phyloP scores from a whole-genome alignment of 192 early-diverging fungal genomes.

The Physocladia obscura region DNA sequence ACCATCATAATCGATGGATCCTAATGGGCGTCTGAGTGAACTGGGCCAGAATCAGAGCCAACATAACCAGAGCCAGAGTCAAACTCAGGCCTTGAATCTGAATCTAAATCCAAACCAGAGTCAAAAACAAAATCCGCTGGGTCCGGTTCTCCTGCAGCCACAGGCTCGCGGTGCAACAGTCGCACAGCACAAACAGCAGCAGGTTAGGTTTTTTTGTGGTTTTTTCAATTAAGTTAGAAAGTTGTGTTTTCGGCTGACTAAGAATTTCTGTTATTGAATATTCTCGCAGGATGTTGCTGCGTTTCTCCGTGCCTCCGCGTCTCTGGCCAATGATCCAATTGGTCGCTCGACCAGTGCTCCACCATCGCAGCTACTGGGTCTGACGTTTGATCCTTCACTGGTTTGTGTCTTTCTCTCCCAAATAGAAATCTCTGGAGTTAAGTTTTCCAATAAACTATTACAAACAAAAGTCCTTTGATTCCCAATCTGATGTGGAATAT shows the following conservation, averaged over 20 bases:
- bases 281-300: slow-evolving; percentile 30
- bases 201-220: background rate
- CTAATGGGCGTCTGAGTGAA: no score
- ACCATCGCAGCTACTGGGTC: slow-evolving; percentile 66
- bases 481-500: slow-evolving; percentile 66
- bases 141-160: slow-evolving; percentile 69
- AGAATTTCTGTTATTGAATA: background rate
- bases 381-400: background rate
- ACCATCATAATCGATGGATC: no score
- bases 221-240: background rate
- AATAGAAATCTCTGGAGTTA: background rate
- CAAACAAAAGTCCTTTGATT: slow-evolving; percentile 39
- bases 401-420: background rate
- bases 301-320: slow-evolving; percentile 33
- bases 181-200: background rate
- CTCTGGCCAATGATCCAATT: slow-evolving; percentile 43
- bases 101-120: no score
- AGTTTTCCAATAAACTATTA: slow-evolving; percentile 20
- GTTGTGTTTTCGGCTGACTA: background rate
- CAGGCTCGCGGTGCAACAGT: slow-evolving; percentile 41
- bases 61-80: no score
- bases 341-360: slow-evolving; percentile 73
- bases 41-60: no score
- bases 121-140: no score
- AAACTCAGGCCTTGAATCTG: no score